Base-by-base conservation (phyloP, 371 early-diverging fungal genomes). In the Mucor indicus region DNA sequence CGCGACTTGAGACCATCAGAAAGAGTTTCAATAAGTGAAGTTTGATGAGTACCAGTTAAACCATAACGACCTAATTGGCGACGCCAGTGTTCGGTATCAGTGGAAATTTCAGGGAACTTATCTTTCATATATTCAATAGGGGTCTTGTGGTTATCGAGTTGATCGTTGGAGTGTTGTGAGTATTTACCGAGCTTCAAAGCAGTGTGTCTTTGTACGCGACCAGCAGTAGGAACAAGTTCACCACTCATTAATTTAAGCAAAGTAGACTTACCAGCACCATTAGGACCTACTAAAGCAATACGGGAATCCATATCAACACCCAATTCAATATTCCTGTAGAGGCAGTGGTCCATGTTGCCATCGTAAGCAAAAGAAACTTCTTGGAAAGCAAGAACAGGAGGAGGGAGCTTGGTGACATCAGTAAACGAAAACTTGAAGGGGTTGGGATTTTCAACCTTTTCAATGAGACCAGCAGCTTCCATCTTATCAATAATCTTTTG, bases 401-500 rank as follows among this genome's bases (percentile, higher is more conserved):
- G 97, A 15, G 98, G 98, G 39, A 98, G 81, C 66, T 90, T 91
- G 41, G 83, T 85, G 41, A 86, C 80, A 54, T 90, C 81, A 40
- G 87, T 85, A 80, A 98, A 95, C 57, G 75, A 71, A 80, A 98
- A 95, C 64, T 83, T 86, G 85, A 92, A 92, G 42, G 72, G 58
- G 29, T 67, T 62, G 12, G 85, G 83, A 3, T 79, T 67, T 37
- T 87, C 85, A 30, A 95, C 94, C 76, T 95, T 92, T 64, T 98
- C 95, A 38, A 98, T 81, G 43, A 98, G 71, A 55, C 98, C 98
- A 50, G 86, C 97, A 51, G 96, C 97, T 76, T 93, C 94, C 98
- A 99, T 98, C 82, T 98, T 98, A 79, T 98, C 98, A 38, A 99
- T 85, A 60, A 97, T 95, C 92, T 99, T 99, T 62, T 96, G 97